These are phyloP conservation scores for Kwoniella mangroviensis DNA, from an alignment of 768 basidiomycete species.

Conservation along the genomic window DNA sequence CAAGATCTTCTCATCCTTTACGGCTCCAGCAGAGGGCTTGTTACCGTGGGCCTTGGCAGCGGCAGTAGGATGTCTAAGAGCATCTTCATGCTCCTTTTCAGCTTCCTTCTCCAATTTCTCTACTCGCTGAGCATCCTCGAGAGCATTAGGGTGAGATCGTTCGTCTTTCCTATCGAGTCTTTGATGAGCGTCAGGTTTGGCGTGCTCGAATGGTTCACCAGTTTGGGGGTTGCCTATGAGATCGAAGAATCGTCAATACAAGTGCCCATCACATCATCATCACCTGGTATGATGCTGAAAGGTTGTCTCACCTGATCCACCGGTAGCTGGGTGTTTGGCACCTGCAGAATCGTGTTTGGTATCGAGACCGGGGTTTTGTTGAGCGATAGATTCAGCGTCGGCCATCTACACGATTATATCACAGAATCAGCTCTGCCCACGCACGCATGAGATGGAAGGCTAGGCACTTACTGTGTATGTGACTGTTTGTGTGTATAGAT, in stretches of 20 bases:
- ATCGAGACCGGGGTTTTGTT: slow-evolving; percentile 27
- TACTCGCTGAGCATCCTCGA: slow-evolving; percentile 51
- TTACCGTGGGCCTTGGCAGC: slow-evolving; percentile 50
- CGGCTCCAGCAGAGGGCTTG: slow-evolving; percentile 53
- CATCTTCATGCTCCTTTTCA: slow-evolving; percentile 38
- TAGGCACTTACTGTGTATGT: slow-evolving; percentile 14
- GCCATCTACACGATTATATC: neutral
- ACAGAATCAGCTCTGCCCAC: no score
- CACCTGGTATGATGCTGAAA: neutral
- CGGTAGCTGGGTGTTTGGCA: slow-evolving; percentile 30
- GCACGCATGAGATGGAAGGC: neutral
- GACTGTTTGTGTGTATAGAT: slow-evolving; percentile 6
- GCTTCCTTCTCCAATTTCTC: slow-evolving; percentile 52
- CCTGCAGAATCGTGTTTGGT: slow-evolving; percentile 28
- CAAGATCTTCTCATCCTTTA: slow-evolving; percentile 53
- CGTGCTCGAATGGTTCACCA: slow-evolving; percentile 44
- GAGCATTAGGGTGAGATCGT: slow-evolving; percentile 50
- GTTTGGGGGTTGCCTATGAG: slow-evolving; percentile 54
- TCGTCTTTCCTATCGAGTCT: slow-evolving; percentile 54
- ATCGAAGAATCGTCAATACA: no score
- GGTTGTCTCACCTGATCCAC: slow-evolving; percentile 19
- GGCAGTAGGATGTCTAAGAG: slow-evolving; percentile 47
- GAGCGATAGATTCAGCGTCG: slow-evolving; percentile 21
- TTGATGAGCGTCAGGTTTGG: slow-evolving; percentile 46
- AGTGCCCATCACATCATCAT: no score